Conservation (phyloP, 495 filamentous ascomycete species). For the Lineolata rhizophorae region DNA sequence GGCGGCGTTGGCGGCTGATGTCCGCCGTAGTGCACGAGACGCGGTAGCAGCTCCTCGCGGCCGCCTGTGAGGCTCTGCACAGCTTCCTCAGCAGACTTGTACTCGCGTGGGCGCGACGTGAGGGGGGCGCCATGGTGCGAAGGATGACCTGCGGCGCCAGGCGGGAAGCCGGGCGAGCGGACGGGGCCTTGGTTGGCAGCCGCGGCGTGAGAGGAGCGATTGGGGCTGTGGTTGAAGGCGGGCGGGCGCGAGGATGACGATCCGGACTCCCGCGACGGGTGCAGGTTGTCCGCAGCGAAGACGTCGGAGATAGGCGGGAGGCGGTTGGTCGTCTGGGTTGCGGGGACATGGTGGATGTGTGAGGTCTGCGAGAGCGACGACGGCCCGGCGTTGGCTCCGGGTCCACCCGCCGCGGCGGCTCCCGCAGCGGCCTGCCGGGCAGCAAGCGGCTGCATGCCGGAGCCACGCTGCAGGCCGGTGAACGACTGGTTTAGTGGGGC, state of each 20-base stretch:
- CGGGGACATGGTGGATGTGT: conserved; percentile 80
- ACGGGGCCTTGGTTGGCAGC: conserved; percentile 43
- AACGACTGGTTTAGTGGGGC: conserved; percentile 92
- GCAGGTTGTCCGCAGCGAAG: conserved; percentile 65
- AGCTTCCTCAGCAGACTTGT: conserved; percentile 86
- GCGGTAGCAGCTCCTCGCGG: conserved; percentile 72
- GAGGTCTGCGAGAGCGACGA: conserved; percentile 70
- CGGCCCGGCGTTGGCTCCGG: conserved; percentile 37
- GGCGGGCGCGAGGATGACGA: conserved; percentile 2
- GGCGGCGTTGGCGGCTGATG: conserved; percentile 83
- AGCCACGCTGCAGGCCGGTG: conserved; percentile 60
- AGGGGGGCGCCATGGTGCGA: conserved; percentile 18
- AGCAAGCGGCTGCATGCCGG: conserved; percentile 45
- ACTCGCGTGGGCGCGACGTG: conserved; percentile 48
- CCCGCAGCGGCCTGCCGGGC: conserved; percentile 63
- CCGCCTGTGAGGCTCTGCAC: conserved; percentile 77
- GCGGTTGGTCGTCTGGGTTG: conserved; percentile 74
- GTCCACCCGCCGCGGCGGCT: no score
- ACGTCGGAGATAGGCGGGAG: conserved; percentile 89
- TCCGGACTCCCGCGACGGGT: conserved; percentile 21
- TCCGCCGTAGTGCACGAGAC: conserved; percentile 85
- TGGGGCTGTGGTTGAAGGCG: conserved; percentile 21
- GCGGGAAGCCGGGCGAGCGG: conserved; percentile 51
- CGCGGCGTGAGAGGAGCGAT: conserved; percentile 49
- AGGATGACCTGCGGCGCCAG: background rate